Evolutionary conservation across 2,329 filamentous ascomycete species (phyloP), one percentile per base, ranked within the genome.

Genomic region (Ascochyta koolunga): DNA sequence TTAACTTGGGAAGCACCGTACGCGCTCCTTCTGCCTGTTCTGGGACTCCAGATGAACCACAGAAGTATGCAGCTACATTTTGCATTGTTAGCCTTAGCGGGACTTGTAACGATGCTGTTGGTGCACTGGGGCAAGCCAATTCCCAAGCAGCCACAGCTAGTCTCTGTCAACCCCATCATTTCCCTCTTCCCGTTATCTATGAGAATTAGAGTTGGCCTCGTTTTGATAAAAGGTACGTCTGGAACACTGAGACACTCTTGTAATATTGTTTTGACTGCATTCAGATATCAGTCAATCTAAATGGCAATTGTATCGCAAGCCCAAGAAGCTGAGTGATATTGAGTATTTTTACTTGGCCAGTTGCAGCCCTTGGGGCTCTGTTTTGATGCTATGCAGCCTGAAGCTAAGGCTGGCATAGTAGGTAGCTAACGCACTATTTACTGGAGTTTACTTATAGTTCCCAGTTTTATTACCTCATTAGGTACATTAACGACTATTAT

Each of bases 281-380:
- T 19, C n/a, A 61, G 52, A 56, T 15, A 62, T 58, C 27, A 60
- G 59, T 24, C 59, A 60, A 32, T 51, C 37, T 3, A 62, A 62
- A 38, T 62, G 54, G 56, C 47, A 58, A 8, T 60, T 51, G 56
- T 55, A 46, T 25, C 21, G 39, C 1, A 57, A 41, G 27, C 16
- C 56, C 7, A 18, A 35, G 8, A 45, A 15, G 18, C 39, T 61
- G 2, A 16, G 43, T 8, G 43, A 59, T n/a, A 55, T 59, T 40
- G 44, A 54, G 25, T 33, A 42, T 7, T 46, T 61, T 5, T 56
- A 59, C 21, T 31, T n/a, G 16, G 56, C 59, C 5, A 61, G 59
- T 42, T 50, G 59, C 19, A 44, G 56, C 22, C 27, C 59, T 25
- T 61, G 50, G 59, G 59, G 56, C 9, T 55, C 49, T 24, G 4